Evolutionary conservation across 2,329 filamentous ascomycete genomes (phyloP).

Genomic region (Ascochyta lentis): DNA sequence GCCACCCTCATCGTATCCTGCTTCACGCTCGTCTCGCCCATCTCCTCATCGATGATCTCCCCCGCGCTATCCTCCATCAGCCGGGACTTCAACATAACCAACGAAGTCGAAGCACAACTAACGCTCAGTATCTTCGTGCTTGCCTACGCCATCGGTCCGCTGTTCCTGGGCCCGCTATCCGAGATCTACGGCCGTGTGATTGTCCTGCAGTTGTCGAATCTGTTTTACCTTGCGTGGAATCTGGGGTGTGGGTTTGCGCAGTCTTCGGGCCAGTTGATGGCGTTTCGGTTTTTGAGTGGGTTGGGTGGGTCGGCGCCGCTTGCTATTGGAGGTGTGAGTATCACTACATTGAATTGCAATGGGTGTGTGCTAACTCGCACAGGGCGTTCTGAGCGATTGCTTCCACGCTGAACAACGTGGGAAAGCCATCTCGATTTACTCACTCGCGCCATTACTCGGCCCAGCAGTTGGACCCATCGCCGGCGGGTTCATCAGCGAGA

Average conservation of each 20-base stretch:
- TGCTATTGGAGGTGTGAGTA: constrained; percentile 46
- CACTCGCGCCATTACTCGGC: constrained; percentile 68
- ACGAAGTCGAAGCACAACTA: constrained; percentile 40
- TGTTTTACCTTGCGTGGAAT: constrained; percentile 51
- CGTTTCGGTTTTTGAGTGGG: constrained; percentile 47
- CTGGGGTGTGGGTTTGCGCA: constrained; percentile 50
- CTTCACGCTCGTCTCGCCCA: constrained; percentile 50
- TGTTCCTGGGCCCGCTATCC: constrained; percentile 48
- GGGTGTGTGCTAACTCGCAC: constrained; percentile 17
- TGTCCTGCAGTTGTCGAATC: constrained; percentile 47
- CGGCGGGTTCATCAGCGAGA: constrained; percentile 69
- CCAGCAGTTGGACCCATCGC: constrained; percentile 71
- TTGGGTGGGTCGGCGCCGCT: constrained; percentile 49
- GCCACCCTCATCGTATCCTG: constrained; percentile 52
- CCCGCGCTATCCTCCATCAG: constrained; percentile 44
- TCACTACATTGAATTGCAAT: no score
- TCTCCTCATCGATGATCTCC: constrained; percentile 50
- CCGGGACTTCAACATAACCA: constrained; percentile 44
- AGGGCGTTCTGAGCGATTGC: constrained; percentile 58
- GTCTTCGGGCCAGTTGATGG: constrained; percentile 42
- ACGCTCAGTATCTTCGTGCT: constrained; percentile 51
- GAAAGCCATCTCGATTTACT: constrained; percentile 68
- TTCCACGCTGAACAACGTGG: constrained; percentile 69
- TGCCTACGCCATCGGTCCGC: constrained; percentile 49
- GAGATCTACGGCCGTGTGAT: constrained; percentile 49